phyloP scores from a whole-genome alignment of 139 green algal species.

The Spirogloea muscicola region DNA sequence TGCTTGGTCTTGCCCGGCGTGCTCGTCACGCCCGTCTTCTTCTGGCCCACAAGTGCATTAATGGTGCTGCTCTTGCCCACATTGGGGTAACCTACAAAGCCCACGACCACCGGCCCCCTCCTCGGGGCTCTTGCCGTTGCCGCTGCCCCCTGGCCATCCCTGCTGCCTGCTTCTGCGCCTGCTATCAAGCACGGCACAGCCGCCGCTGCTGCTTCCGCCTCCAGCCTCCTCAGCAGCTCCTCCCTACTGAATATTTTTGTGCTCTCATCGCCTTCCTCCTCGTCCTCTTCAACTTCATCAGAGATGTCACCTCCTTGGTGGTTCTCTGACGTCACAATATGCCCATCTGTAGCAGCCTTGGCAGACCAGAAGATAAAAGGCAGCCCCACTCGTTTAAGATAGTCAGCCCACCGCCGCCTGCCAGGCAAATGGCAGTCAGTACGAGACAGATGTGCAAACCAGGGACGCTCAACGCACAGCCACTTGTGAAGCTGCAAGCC shows the following conservation, averaged over 20 bases:
- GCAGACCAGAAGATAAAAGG: constrained; percentile 50
- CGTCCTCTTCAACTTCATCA: constrained; percentile 3
- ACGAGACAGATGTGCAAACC: too few relatives aligned
- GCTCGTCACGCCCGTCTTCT: constrained; percentile 90
- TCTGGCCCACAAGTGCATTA: constrained; percentile 92
- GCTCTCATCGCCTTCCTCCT: constrained; percentile 15
- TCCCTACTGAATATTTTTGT: constrained; percentile 4
- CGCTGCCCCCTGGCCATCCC: too few relatives aligned
- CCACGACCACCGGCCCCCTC: constrained; percentile 51
- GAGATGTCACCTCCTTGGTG: neutral
- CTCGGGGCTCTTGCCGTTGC: neutral
- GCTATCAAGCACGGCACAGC: too few relatives aligned
- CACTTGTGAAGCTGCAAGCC: too few relatives aligned
- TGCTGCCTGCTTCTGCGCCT: neutral
- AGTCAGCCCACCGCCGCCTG: constrained; percentile 74
- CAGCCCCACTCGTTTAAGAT: constrained; percentile 68
- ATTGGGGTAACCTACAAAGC: constrained; percentile 92
- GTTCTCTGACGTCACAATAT: neutral
- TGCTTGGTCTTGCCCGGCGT: constrained; percentile 99
- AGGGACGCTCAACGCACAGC: too few relatives aligned
- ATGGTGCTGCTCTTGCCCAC: constrained; percentile 90
- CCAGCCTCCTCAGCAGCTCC: constrained; percentile 13
- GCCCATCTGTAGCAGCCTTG: constrained; percentile 26
- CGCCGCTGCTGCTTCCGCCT: too few relatives aligned
- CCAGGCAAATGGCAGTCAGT: too few relatives aligned